Evolutionary conservation across 2,329 filamentous ascomycete genomes (phyloP).

Genomic region (Talaromyces sp.): DNA sequence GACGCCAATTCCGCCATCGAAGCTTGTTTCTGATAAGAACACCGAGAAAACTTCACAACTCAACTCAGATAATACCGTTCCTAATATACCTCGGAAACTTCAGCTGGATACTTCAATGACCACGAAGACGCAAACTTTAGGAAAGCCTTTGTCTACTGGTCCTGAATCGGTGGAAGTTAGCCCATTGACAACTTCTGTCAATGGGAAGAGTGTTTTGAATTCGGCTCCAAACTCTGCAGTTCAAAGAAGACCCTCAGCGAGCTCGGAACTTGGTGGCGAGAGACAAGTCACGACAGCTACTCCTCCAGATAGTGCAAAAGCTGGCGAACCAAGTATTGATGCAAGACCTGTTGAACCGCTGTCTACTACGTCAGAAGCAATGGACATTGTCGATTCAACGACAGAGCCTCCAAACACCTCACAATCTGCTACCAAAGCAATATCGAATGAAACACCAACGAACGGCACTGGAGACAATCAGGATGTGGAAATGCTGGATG

Average conservation of each 20-base stretch:
- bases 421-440: not conserved
- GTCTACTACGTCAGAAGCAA: not conserved
- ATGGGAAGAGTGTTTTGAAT: not conserved
- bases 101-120: not conserved
- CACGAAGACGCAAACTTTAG: not conserved
- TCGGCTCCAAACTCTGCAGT: not conserved
- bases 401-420: not conserved
- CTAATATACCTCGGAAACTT: not conserved
- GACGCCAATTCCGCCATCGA: not conserved
- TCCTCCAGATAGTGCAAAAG: not conserved
- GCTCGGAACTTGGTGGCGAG: not conserved
- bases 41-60: not conserved
- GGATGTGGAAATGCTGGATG: conserved; percentile 10
- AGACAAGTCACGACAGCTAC: not conserved
- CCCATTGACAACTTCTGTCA: not conserved
- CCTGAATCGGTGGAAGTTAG: not conserved
- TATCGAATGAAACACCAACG: not conserved
- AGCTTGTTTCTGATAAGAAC: not conserved
- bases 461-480: not conserved
- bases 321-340: not conserved
- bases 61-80: not conserved
- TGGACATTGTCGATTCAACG: not conserved
- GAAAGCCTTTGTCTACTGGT: not conserved
- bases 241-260: not conserved
- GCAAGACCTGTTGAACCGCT: not conserved